Conservation (phyloP, 331 rosid genomes). For the Rosa hybrid region DNA sequence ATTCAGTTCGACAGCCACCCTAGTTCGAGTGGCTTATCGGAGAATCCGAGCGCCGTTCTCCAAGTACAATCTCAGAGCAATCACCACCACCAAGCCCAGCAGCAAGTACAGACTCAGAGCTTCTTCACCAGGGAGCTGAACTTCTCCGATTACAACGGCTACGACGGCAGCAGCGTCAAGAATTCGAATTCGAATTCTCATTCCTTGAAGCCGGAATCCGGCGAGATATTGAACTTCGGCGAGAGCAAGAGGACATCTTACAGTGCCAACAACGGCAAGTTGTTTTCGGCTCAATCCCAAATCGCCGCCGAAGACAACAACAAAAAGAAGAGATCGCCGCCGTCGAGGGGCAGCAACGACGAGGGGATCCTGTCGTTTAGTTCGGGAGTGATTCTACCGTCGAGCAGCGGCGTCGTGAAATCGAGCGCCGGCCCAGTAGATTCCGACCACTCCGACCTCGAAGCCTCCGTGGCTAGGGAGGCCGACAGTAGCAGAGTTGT, state of each 20-base stretch:
- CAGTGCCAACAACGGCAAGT: conserved; percentile 31
- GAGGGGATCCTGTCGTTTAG: conserved; percentile 80
- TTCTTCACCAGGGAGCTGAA: conserved; percentile 61
- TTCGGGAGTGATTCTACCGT: conserved; percentile 56
- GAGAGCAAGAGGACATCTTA: conserved; percentile 55
- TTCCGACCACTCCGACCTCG: conserved; percentile 80
- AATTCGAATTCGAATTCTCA: conserved; percentile 39
- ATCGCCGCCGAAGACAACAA: conserved; percentile 34
- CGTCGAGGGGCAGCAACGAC: conserved; percentile 53
- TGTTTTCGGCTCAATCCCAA: conserved; percentile 59
- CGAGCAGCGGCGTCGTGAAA: conserved; percentile 37
- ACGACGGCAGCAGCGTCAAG: conserved; percentile 37
- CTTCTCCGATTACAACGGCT: conserved; percentile 51
- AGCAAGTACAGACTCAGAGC: conserved; percentile 44
- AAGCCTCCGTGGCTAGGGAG: conserved; percentile 68
- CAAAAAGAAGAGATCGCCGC: conserved; percentile 58
- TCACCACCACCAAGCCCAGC: conserved; percentile 20
- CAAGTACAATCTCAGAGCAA: conserved; percentile 24
- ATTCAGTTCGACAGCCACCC: conserved; percentile 57
- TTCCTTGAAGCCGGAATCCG: conserved; percentile 73
- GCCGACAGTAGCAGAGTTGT: conserved; percentile 49
- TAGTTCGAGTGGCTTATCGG: conserved; percentile 69
- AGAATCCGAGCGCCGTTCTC: conserved; percentile 47
- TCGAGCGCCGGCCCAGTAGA: conserved; percentile 49
- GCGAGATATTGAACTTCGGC: conserved; percentile 74